These are phyloP conservation scores for Xylaria sp. DNA, from an alignment of 2,329 filamentous ascomycete genomes.

Conservation along the genomic window DNA sequence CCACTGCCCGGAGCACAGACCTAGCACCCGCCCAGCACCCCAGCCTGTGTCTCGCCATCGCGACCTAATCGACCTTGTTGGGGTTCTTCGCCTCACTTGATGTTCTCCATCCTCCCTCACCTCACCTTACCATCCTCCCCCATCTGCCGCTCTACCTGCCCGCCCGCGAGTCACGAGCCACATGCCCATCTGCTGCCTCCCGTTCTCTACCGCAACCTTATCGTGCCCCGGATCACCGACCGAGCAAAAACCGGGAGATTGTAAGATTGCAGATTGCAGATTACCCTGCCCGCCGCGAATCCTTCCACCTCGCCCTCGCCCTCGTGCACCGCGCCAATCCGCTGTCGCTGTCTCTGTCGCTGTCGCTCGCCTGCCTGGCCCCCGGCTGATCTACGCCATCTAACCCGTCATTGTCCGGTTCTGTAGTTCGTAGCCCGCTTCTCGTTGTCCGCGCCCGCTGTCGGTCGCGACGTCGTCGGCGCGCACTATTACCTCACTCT, in stretches of 20 bases:
- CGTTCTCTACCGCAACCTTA: slow-evolving; percentile 15
- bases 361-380: slow-evolving; percentile 14
- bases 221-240: slow-evolving; percentile 18
- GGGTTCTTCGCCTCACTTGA: slow-evolving; percentile 34
- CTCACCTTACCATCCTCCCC: slow-evolving; percentile 28
- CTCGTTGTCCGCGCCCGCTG: slow-evolving; percentile 7
- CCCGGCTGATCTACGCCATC: slow-evolving; percentile 15
- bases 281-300: slow-evolving; percentile 22
- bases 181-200: slow-evolving; percentile 30
- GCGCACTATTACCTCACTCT: slow-evolving; percentile 6
- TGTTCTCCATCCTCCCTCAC: slow-evolving; percentile 25
- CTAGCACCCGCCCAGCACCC: slow-evolving; percentile 9
- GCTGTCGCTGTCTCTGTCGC: slow-evolving; percentile 1
- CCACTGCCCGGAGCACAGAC: slow-evolving; percentile 17
- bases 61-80: slow-evolving; percentile 36
- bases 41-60: slow-evolving; percentile 14
- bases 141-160: slow-evolving; percentile 33
- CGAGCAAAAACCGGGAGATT: slow-evolving; percentile 12
- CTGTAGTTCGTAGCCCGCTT: neutral
- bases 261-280: slow-evolving; percentile 21
- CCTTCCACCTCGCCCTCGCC: slow-evolving; percentile 9
- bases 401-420: slow-evolving; percentile 4
- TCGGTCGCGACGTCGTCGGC: slow-evolving; percentile 30
- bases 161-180: slow-evolving; percentile 34
- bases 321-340: slow-evolving; percentile 26